Percentiles rank a stretch among this genome's conserved stretches.
Conservation (phyloP, 192 early-diverging fungal genomes). For the Tieghemiomyces parasiticus region DNA sequence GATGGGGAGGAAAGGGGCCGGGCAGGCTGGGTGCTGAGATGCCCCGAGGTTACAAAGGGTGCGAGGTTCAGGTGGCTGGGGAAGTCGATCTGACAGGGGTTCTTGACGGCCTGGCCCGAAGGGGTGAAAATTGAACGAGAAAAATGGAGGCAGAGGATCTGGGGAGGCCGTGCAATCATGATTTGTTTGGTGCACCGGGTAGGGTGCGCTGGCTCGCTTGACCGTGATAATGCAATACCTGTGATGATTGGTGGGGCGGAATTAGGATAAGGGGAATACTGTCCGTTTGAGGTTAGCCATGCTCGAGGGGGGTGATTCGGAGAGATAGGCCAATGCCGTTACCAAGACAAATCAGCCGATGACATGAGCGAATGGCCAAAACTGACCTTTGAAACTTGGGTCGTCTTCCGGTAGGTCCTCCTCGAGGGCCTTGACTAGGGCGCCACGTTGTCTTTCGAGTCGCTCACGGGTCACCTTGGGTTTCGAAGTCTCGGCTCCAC, state of each 20-base stretch:
- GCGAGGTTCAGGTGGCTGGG: conserved; percentile 62
- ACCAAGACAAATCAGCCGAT: background rate
- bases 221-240: conserved; percentile 20
- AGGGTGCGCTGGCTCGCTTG: conserved; percentile 24
- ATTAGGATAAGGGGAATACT: background rate
- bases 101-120: conserved; percentile 61
- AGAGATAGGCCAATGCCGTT: background rate
- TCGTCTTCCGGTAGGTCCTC: background rate
- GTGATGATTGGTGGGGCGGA: background rate
- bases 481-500: background rate
- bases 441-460: background rate
- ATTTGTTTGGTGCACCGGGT: conserved; percentile 48
- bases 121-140: conserved; percentile 61
- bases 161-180: conserved; percentile 62
- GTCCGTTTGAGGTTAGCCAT: background rate
- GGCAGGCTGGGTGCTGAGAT: conserved; percentile 34
- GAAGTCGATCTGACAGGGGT: conserved; percentile 66
- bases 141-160: conserved; percentile 68
- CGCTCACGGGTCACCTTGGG: background rate
- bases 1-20: conserved; percentile 45
- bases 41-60: conserved; percentile 47
- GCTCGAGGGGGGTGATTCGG: background rate
- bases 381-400: background rate
- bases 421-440: background rate
- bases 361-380: background rate